Evolutionary conservation across 2,329 filamentous ascomycete genomes (phyloP), one percentile per base, ranked within the genome.

Genomic region (Cladosporium sp.): DNA sequence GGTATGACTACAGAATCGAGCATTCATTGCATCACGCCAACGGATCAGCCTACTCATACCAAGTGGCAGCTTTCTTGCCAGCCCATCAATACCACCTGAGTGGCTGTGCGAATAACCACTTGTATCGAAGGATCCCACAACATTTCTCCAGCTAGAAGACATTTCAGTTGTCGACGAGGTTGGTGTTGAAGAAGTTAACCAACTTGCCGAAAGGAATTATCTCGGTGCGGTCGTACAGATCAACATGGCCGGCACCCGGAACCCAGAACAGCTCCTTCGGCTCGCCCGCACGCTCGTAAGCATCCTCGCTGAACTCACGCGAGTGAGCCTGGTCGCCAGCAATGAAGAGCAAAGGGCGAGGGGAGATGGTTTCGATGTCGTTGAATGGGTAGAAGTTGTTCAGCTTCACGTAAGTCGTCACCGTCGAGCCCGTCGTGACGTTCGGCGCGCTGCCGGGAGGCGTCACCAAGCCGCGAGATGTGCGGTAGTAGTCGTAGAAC

Each of bases 341-440:
- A 12, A 51, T 43, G 30, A 54, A 47, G 34, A 54, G 32, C 47
- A 54, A 18, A n/a, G 52, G 52, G 7, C 52, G 43, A n/a, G 52
- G 52, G 1, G 52, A 54, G n/a, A 54, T 54, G 3, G 30, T 50
- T 2, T 50, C 52, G 37, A 54, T 47, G 24, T 51, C 52, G n/a
- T 54, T 22, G 47, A 51, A 50, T 1, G 52, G 47, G 38, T 54
- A 54, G 20, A 50, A 54, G 38, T 54, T 51, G 27, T 47, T 39
- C 15, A 50, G 43, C 30, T 51, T 54, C 19, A 17, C 27, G 17
- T 51, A 39, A 38, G 32, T 43, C 12, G 47, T 27, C 8, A 51
- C 8, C 3, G 47, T 43, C 11, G 27, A 20, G 7, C 38, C 27
- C n/a, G 47, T 50, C 20, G 51, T 53, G 8, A 43, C 17, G 27